Evolutionary conservation across 192 early-diverging fungal genomes (phyloP), one percentile per base, ranked within the genome.

Genomic region (Backusella australiensis): DNA sequence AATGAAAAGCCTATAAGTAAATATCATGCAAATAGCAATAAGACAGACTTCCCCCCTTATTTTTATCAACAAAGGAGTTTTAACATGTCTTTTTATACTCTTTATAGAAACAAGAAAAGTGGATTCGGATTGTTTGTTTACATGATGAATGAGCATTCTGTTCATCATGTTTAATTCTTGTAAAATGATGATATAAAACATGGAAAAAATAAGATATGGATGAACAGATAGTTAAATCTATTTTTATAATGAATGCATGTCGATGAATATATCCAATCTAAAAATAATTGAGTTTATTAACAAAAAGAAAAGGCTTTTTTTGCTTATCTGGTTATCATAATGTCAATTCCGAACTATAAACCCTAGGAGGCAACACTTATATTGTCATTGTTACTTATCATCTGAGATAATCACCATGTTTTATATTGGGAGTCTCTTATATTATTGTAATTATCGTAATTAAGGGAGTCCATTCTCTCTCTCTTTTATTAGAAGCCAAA

Each of bases 181-280:
- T 63, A 29, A 63, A 49, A 49, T 17, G 1, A 44, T 53, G 32
- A 32, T 32, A 32, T 32, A 32, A 32, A 32, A 32, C 32, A 32
- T 32, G 42, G 5, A 14, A 14, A 5, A 44, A 44, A 44, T 44
- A 44, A 0, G 38, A 39, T 39, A 39, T 39, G 42, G 4, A 44
- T 44, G 0, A 19, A 44, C 9, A 63, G 4, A 3, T 12, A 63
- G 21, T 29, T 63, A 12, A 21, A 14, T 23, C 56, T 63, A 63
- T 63, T 63, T 63, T 29, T 63, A 63, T 12, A 11, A 8, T 12
- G 23, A n/a, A 21, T 63, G 56, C 23, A 26, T 4, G 56, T 63
- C 26, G 56, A 63, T 63, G 56, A 63, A 63, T 21, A 39, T 63
- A 63, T 63, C 56, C 56, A 23, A 63, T 29, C 56, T 63, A 63